phyloP scores from a whole-genome alignment of 1,284 basidiomycete species.

The Naganishia albida region DNA sequence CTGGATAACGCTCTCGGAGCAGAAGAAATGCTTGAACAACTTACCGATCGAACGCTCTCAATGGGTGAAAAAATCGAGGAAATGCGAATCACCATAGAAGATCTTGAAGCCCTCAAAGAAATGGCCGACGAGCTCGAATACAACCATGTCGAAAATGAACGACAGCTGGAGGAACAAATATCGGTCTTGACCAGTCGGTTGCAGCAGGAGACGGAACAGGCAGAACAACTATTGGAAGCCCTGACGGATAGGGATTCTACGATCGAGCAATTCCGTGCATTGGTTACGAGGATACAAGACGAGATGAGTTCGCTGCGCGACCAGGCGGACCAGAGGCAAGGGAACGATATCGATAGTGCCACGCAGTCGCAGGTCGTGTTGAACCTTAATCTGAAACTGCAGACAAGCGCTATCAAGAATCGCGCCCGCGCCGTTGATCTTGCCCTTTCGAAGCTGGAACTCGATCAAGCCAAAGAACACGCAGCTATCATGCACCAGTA shows the following conservation, averaged over 20 bases:
- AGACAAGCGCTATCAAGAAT: conserved; percentile 82
- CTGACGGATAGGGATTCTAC: conserved; percentile 84
- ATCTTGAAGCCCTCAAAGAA: conserved; percentile 92
- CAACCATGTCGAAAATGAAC: conserved; percentile 92
- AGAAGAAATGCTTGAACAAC: conserved; percentile 92
- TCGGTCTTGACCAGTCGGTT: conserved; percentile 71
- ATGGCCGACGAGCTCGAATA: conserved; percentile 97
- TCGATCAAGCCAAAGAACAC: conserved; percentile 74
- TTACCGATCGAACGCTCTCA: conserved; percentile 91
- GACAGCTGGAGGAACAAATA: conserved; percentile 73
- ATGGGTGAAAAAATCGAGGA: conserved; percentile 96
- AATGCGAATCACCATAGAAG: conserved; percentile 91
- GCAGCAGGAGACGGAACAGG: conserved; percentile 66
- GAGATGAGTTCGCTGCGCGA: conserved; percentile 78
- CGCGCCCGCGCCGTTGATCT: conserved; percentile 84
- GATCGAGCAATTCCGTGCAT: conserved; percentile 84
- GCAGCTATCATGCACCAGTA: conserved; percentile 71
- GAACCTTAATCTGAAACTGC: conserved; percentile 87
- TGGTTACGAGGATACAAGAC: conserved; percentile 76
- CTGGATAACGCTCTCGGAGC: conserved; percentile 93
- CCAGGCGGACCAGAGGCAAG: conserved; percentile 78
- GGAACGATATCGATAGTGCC: conserved; percentile 71
- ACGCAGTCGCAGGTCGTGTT: conserved; percentile 78
- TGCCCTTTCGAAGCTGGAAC: conserved; percentile 79
- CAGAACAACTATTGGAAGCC: conserved; percentile 69